These are phyloP conservation scores for Nicotiana undulata DNA, from an alignment of 257 asterid genomes.

Conservation along the genomic window DNA sequence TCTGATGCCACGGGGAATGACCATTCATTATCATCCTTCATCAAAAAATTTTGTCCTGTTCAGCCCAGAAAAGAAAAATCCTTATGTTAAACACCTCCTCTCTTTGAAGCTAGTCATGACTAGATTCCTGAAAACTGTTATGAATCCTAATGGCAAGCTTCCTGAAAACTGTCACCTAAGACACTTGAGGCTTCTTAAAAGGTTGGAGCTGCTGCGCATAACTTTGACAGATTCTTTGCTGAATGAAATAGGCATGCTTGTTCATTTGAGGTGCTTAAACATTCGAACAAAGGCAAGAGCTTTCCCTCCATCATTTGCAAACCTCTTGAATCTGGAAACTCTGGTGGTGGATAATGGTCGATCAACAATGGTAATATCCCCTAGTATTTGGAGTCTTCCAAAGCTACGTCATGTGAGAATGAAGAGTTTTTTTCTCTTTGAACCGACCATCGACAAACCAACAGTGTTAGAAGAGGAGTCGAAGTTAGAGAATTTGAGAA, in stretches of 20 bases:
- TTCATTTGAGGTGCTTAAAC: slow-evolving; percentile 1
- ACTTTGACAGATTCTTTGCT: background rate
- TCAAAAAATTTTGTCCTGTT: background rate
- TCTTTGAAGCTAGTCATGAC: background rate
- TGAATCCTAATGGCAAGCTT: too few species aligned
- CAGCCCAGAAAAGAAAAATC: background rate
- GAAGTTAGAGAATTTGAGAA: background rate
- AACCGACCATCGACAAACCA: background rate
- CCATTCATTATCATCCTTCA: background rate
- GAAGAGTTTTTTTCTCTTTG: background rate
- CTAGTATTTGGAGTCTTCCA: background rate
- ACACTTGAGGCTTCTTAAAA: slow-evolving; percentile 8
- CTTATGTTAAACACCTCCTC: slow-evolving; percentile 3
- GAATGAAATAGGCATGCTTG: background rate
- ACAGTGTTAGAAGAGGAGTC: background rate
- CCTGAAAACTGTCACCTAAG: background rate
- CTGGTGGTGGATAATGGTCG: background rate
- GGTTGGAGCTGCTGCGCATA: background rate
- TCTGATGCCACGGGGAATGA: background rate
- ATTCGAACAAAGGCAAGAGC: background rate
- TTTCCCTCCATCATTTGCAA: background rate
- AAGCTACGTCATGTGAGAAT: background rate
- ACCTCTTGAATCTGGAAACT: background rate
- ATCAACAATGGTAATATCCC: background rate
- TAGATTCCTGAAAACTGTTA: background rate